A percentile compares a stretch with the other conserved stretches of the same genome.
Evolutionary conservation across 805 yeast species (phyloP).

Genomic region (Myxozyma mucilagina): DNA sequence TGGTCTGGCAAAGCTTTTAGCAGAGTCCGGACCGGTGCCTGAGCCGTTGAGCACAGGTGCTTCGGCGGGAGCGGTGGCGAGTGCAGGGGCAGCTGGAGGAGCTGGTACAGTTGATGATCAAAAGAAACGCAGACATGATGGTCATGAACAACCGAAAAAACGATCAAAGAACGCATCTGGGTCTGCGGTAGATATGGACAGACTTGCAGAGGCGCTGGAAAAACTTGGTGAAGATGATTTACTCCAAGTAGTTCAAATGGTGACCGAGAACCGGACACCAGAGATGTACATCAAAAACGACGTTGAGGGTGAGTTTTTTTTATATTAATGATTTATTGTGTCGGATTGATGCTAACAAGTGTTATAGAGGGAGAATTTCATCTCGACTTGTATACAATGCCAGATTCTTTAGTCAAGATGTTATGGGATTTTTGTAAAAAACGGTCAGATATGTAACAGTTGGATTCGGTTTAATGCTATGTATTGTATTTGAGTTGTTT

Average conservation of each 20-base stretch:
- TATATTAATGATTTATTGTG: background rate
- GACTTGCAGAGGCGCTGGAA: conserved; percentile 84
- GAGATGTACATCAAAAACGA: conserved; percentile 96
- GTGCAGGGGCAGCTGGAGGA: conserved; percentile 32
- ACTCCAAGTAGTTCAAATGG: conserved; percentile 95
- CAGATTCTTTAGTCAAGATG: conserved; percentile 86
- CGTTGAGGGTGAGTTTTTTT: conserved; percentile 54
- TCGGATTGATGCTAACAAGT: background rate
- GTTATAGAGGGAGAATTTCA: conserved; percentile 83
- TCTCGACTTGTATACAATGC: conserved; percentile 90
- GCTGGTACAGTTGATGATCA: conserved; percentile 28
- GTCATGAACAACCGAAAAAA: conserved; percentile 34
- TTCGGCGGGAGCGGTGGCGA: too few species aligned
- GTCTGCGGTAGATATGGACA: conserved; percentile 70
- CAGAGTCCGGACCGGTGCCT: conserved; percentile 83
- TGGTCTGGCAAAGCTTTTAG: conserved; percentile 65
- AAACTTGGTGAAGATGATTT: conserved; percentile 89
- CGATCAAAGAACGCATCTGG: background rate
- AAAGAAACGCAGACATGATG: conserved; percentile 43
- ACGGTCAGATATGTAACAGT: background rate
- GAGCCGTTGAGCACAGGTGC: conserved; percentile 37
- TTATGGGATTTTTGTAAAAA: conserved; percentile 87
- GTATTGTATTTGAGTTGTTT: too few species aligned
- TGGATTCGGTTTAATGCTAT: too few species aligned
- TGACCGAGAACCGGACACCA: conserved; percentile 88